phyloP scores from a whole-genome alignment of 345 rosid genomes.

The Melaleuca alternifolia region DNA sequence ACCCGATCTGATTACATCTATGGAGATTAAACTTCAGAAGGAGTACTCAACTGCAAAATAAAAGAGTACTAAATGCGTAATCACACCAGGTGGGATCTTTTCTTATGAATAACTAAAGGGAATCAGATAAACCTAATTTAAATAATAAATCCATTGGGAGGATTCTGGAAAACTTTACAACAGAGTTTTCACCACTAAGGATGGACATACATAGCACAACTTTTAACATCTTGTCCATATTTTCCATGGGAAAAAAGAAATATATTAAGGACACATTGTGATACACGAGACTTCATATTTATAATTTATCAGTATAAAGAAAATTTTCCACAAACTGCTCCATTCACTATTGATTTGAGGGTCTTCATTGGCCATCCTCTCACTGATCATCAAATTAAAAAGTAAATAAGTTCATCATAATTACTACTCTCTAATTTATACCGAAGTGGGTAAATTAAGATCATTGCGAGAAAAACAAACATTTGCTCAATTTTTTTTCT shows the following conservation, averaged over 20 bases:
- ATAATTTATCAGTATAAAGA: background rate
- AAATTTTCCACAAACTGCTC: background rate
- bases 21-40: no score
- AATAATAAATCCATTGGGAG: no score
- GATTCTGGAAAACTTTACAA: background rate
- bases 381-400: background rate
- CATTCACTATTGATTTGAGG: background rate
- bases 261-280: background rate
- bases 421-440: background rate
- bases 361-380: background rate
- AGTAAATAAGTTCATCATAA: background rate
- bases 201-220: background rate
- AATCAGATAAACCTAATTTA: no score
- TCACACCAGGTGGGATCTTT: no score
- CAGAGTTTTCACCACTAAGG: background rate
- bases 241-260: no score
- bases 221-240: background rate
- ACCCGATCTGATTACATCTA: no score
- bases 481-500: background rate
- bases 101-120: no score
- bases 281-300: no score
- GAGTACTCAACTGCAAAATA: no score
- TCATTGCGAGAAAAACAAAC: background rate
- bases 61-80: no score
- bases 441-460: background rate